Percentiles rank a stretch among this genome's conserved stretches.
Conservation (phyloP, 495 filamentous ascomycete genomes). For the Annulohypoxylon moriforme region DNA sequence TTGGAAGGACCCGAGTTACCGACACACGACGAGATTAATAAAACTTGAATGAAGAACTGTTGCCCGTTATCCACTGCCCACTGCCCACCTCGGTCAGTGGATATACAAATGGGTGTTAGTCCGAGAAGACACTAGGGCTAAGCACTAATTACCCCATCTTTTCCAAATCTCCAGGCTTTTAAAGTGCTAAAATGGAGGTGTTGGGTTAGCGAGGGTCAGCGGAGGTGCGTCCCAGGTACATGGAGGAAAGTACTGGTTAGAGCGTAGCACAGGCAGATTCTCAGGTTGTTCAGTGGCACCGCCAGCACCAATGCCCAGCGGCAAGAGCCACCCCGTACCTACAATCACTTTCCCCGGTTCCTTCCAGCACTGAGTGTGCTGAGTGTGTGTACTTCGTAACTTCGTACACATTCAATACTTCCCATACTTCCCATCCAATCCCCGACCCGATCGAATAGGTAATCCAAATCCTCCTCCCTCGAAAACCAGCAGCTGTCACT, state of each 20-base stretch:
- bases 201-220: constrained; percentile 17
- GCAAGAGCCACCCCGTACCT: constrained; percentile 34
- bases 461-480: constrained; percentile 31
- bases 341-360: constrained; percentile 29
- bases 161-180: constrained; percentile 37
- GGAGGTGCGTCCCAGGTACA: not conserved
- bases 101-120: constrained; percentile 19
- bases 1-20: not conserved
- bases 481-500: constrained; percentile 36
- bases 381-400: constrained; percentile 1
- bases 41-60: constrained; percentile 20
- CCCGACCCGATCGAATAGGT: constrained; percentile 36
- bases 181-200: constrained; percentile 25
- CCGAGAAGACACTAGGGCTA: constrained; percentile 14
- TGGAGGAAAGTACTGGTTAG: not conserved
- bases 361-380: too few species aligned
- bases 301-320: too few species aligned
- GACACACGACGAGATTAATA: constrained; percentile 28
- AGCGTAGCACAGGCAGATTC: not conserved
- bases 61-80: not conserved
- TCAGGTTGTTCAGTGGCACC: constrained; percentile 7
- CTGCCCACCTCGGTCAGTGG: constrained; percentile 4
- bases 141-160: constrained; percentile 41
- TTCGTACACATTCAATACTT: not conserved
- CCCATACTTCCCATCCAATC: too few species aligned